phyloP scores from a whole-genome alignment of 306 rosid species.

The Begonia peltatifolia region DNA sequence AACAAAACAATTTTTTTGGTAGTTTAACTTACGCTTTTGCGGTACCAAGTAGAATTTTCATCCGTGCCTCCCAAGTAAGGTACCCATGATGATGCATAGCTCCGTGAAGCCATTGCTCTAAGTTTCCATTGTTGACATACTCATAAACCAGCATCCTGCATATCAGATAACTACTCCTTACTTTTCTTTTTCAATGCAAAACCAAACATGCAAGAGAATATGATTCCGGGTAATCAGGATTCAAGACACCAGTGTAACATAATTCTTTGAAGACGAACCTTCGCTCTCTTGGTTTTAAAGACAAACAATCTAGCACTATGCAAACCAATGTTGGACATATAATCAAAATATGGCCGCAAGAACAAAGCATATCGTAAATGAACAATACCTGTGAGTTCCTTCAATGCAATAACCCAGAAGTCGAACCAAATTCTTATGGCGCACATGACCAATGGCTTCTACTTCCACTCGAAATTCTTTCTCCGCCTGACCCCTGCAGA shows the following conservation, averaged over 20 bases:
- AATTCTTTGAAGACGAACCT: too few species aligned
- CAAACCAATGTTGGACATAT: background rate
- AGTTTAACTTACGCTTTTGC: conserved; percentile 74
- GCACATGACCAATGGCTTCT: conserved; percentile 91
- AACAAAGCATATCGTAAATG: background rate
- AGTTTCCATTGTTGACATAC: conserved; percentile 84
- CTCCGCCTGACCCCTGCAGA: conserved; percentile 80
- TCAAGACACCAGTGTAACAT: background rate
- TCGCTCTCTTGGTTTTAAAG: too few species aligned
- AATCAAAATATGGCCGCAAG: background rate
- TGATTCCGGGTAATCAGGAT: too few species aligned
- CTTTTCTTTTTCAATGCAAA: too few species aligned
- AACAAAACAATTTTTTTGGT: background rate
- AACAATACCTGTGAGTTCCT: conserved; percentile 67
- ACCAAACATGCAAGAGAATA: too few species aligned
- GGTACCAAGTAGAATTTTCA: conserved; percentile 77
- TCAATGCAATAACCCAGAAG: conserved; percentile 83
- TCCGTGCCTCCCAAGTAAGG: conserved; percentile 96
- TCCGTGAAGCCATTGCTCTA: conserved; percentile 97
- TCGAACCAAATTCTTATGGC: conserved; percentile 90
- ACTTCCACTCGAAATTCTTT: conserved; percentile 91
- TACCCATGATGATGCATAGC: conserved; percentile 94
- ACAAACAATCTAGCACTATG: background rate
- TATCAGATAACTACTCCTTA: background rate
- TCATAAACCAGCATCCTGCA: conserved; percentile 80